Evolutionary conservation across 441 rosid species (phyloP).

Genomic region (Gossypium schwendimanii): DNA sequence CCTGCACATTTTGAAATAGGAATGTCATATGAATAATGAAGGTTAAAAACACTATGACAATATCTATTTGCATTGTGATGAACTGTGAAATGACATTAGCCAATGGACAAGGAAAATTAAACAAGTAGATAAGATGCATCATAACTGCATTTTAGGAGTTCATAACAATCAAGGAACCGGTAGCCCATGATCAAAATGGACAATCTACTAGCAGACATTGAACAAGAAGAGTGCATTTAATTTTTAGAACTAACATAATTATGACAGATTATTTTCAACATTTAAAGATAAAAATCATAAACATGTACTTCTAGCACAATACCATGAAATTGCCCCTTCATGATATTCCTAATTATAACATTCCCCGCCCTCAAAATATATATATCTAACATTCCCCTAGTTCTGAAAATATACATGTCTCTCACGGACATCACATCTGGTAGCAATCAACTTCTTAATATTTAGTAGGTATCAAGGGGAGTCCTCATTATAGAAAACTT

Average conservation of each 20-base stretch:
- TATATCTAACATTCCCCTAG: not conserved
- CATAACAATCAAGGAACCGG: not conserved
- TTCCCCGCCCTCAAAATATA: too few relatives aligned
- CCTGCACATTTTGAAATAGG: constrained; percentile 38
- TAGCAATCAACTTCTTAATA: not conserved
- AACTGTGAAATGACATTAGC: not conserved
- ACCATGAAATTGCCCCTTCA: not conserved
- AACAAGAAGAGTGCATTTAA: not conserved
- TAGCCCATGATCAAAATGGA: not conserved
- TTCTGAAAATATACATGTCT: not conserved
- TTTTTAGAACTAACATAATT: not conserved
- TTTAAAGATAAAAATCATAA: not conserved
- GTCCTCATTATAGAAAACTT: not conserved
- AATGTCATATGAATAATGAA: not conserved
- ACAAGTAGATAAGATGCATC: not conserved
- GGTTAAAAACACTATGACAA: not conserved
- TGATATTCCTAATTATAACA: not conserved
- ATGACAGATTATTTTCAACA: not conserved
- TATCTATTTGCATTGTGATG: not conserved
- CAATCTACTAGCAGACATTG: not conserved
- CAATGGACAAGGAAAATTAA: not conserved
- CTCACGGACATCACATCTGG: not conserved
- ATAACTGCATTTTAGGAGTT: not conserved
- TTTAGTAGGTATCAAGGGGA: not conserved
- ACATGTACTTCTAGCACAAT: not conserved